phyloP scores from a whole-genome alignment of 495 filamentous ascomycete species.

The Xylaria castorea region DNA sequence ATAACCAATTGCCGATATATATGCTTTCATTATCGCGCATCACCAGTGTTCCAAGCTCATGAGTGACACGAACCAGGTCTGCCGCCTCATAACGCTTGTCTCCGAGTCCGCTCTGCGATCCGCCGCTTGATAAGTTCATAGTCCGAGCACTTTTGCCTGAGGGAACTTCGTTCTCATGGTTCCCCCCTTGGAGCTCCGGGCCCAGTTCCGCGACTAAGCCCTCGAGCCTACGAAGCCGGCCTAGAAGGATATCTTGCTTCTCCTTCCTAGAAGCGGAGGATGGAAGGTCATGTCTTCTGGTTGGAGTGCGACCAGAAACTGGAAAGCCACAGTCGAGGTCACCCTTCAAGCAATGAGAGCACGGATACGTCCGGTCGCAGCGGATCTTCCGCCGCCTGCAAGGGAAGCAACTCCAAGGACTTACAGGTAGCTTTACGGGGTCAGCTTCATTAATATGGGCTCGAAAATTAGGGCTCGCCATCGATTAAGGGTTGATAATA shows the following conservation, averaged over 20 bases:
- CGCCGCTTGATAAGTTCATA: neutral
- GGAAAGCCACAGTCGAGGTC: constrained; percentile 13
- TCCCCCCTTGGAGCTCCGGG: neutral
- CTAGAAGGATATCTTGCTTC: constrained; percentile 13
- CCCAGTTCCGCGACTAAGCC: neutral
- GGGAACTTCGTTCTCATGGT: neutral
- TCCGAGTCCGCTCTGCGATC: neutral
- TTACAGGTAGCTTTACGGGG: neutral
- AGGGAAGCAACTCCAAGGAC: constrained; percentile 36
- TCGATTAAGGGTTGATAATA: neutral
- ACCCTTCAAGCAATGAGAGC: constrained; percentile 54
- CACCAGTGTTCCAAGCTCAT: constrained; percentile 16
- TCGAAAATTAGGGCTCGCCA: neutral
- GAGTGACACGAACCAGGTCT: neutral
- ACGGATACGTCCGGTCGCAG: constrained; percentile 46
- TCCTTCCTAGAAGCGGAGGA: constrained; percentile 7
- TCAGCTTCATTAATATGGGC: neutral
- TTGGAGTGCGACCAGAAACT: constrained; percentile 16
- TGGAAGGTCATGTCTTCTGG: constrained; percentile 14
- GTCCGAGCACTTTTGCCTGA: neutral
- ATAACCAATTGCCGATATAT: constrained; percentile 19
- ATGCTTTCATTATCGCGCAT: constrained; percentile 10
- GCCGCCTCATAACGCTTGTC: neutral
- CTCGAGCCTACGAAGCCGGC: constrained; percentile 15
- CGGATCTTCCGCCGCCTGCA: constrained; percentile 47